Conservation (phyloP, 108 stramenopile genomes). For the Conticribra guillardii region DNA sequence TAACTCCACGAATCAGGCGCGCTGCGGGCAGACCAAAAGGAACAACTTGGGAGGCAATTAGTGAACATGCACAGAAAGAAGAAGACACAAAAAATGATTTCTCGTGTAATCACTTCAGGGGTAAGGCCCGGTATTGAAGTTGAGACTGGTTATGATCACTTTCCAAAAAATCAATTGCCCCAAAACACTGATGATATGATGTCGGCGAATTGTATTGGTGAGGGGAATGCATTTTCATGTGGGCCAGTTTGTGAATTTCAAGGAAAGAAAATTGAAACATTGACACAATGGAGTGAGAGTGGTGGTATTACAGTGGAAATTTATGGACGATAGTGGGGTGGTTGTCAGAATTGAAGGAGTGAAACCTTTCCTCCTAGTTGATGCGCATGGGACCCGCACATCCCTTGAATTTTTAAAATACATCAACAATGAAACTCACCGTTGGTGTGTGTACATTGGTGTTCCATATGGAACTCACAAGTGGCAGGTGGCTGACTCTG, state of each 20-base stretch:
- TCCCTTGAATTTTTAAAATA: not conserved
- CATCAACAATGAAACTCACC: not conserved
- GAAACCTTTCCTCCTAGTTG: not conserved
- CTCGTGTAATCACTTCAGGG: too few relatives aligned
- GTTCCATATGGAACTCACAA: not conserved
- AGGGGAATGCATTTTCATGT: not conserved
- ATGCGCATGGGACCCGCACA: not conserved
- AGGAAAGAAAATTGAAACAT: not conserved
- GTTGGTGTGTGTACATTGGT: not conserved
- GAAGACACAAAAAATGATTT: too few relatives aligned
- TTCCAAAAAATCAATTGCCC: not conserved
- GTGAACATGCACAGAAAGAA: not conserved
- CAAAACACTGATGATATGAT: not conserved
- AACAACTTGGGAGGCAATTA: not conserved
- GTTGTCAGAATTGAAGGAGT: not conserved
- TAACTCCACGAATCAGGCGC: too few relatives aligned
- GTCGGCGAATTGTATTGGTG: not conserved
- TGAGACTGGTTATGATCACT: not conserved
- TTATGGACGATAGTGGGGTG: not conserved
- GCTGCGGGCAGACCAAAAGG: not conserved
- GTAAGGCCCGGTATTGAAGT: not conserved
- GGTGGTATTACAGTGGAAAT: not conserved
- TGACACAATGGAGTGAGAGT: not conserved
- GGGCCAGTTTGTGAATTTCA: not conserved
- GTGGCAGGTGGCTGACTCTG: not conserved